Evolutionary conservation across 306 rosid genomes (phyloP).

Genomic region (Begonia loranthoides): DNA sequence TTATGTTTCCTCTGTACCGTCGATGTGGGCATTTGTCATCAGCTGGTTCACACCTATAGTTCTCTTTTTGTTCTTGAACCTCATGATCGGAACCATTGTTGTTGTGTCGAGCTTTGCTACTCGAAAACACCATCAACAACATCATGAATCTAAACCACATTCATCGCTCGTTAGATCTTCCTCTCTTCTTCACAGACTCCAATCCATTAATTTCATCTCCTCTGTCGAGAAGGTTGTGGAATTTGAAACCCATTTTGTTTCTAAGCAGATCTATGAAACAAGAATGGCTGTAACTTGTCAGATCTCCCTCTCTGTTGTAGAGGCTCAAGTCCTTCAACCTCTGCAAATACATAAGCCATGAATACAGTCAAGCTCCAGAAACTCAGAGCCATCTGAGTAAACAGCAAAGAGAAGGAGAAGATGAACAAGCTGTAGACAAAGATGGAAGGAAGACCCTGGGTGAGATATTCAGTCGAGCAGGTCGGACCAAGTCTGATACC

Average conservation of each 20-base stretch:
- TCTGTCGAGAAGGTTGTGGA: slow-evolving; percentile 14
- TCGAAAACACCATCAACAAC: slow-evolving; percentile 1
- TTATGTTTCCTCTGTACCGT: slow-evolving; percentile 34
- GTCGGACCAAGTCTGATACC: slow-evolving; percentile 44
- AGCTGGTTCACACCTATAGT: slow-evolving; percentile 87
- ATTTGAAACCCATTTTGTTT: too few relatives aligned
- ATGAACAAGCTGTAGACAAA: neutral
- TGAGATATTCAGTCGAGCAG: slow-evolving; percentile 40
- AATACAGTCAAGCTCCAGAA: slow-evolving; percentile 3
- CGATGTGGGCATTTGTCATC: slow-evolving; percentile 45
- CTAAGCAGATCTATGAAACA: too few relatives aligned
- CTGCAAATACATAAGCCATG: slow-evolving; percentile 19
- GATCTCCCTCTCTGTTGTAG: too few relatives aligned
- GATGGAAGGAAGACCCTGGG: slow-evolving; percentile 19
- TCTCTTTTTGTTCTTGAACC: slow-evolving; percentile 67
- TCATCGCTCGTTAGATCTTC: slow-evolving; percentile 38
- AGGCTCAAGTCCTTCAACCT: too few relatives aligned
- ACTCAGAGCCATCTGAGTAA: neutral
- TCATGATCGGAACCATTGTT: slow-evolving; percentile 72
- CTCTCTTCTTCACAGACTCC: slow-evolving; percentile 52
- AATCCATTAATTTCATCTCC: slow-evolving; percentile 45
- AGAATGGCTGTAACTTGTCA: too few relatives aligned
- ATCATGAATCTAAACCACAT: slow-evolving; percentile 8
- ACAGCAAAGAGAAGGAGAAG: neutral
- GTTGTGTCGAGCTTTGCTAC: slow-evolving; percentile 33